Base-by-base conservation (phyloP, 495 filamentous ascomycete species). In the Podospora fimiseda region DNA sequence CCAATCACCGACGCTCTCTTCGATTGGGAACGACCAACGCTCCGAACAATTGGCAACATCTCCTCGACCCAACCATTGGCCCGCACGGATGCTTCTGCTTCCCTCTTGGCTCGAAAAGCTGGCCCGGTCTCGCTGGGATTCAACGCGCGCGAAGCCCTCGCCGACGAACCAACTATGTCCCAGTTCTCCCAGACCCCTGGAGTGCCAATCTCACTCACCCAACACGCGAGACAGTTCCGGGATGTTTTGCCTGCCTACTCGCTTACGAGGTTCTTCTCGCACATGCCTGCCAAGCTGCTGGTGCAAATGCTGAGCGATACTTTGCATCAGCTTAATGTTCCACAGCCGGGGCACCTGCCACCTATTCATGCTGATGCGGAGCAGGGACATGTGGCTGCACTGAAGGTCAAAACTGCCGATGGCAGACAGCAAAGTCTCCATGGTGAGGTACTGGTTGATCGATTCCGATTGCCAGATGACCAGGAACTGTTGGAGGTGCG, bases 201-300 rank as follows among this genome's bases (percentile, higher is more conserved):
- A n/a, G 84, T 95, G 1, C 89, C 89, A 0, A 60, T 96, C 9
- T 87, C 72, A 37, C 68, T 84, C 39, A 99, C 93, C 11, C 93
- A 99, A 63, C 84, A 84, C 48, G 93, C 93, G 5, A 83, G 84
- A 47, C 80, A 78, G 30, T 99, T 97, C 79, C 78, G 79, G 48
- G 93, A 99, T 67, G 93, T 99, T 56, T 67, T 75, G 21, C 92
- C 88, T 9, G 77, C 80, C 15, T 84, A 91, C 65, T 80, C 85
- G 1, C 82, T 97, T 54, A 91, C 91, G 18, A 86, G 90, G 42
- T 97, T 99, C 77, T 89, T 89, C 69, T 96, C 91, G 11, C 78
- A 84, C 22, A 84, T 91, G 68, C 79, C 89, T 9, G 71, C 89
- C n/a, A 70, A 80, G 45, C 76, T 88, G 37, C 82, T 99, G 1